Percentiles rank a stretch among this genome's conserved stretches.
These are phyloP conservation scores for Dendrobium officinale DNA, from an alignment of 106 monocot species.

Conservation along the genomic window DNA sequence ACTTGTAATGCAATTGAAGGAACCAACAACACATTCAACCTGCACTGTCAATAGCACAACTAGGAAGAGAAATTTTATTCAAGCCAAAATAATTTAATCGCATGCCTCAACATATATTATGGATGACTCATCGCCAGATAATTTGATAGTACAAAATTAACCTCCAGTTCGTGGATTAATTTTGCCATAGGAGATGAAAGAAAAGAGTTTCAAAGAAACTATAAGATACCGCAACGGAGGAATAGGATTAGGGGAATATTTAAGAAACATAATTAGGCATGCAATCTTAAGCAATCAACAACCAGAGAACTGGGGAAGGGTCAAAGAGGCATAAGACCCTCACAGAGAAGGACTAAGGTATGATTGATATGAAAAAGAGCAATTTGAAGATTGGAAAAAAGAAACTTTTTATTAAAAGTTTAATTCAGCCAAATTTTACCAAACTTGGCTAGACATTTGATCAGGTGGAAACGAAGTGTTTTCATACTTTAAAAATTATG, in stretches of 20 bases:
- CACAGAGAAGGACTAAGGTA: too few species aligned
- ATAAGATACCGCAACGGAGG: background rate
- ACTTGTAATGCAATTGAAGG: too few species aligned
- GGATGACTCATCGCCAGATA: too few species aligned
- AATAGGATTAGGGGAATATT: background rate
- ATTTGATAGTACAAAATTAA: too few species aligned
- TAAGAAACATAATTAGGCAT: background rate
- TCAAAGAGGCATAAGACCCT: background rate
- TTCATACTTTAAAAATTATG: background rate
- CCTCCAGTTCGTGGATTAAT: too few species aligned
- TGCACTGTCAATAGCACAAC: too few species aligned
- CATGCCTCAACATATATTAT: too few species aligned
- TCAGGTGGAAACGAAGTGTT: background rate
- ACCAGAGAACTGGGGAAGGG: background rate
- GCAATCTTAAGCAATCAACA: background rate
- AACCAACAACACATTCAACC: too few species aligned
- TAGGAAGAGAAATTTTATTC: too few species aligned
- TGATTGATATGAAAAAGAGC: background rate
- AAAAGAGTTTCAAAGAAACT: background rate
- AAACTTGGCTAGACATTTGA: background rate
- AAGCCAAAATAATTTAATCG: too few species aligned
- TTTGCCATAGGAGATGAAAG: too few species aligned
- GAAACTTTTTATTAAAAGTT: background rate
- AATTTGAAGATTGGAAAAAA: background rate
- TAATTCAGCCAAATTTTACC: background rate